A percentile compares a stretch with the other conserved stretches of the same genome.
Conservation (phyloP, 2,329 filamentous ascomycete species). For the Emericellopsis cladophorae region DNA sequence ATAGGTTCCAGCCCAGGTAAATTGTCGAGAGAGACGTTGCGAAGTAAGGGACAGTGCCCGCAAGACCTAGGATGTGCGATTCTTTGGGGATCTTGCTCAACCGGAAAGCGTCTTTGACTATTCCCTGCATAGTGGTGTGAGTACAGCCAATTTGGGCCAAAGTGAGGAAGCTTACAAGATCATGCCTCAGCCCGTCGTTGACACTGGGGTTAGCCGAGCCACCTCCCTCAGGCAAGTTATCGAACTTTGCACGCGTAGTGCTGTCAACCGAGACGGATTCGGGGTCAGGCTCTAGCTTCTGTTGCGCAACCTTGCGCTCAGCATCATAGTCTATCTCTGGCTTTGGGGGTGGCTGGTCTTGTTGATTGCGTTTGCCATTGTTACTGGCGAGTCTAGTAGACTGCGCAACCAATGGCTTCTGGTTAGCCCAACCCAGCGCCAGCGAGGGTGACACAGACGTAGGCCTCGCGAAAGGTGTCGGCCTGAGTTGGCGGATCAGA, state of each 20-base stretch:
- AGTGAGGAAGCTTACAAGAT: slow-evolving; percentile 39
- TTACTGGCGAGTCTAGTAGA: slow-evolving; percentile 6
- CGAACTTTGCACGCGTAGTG: slow-evolving; percentile 34
- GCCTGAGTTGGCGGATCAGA: slow-evolving; percentile 1
- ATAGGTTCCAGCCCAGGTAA: slow-evolving; percentile 73
- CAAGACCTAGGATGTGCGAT: slow-evolving; percentile 55
- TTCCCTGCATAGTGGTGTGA: slow-evolving; percentile 28
- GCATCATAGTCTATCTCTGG: slow-evolving; percentile 35
- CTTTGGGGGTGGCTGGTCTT: slow-evolving; percentile 10
- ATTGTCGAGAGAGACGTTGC: slow-evolving; percentile 74
- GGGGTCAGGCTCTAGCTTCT: slow-evolving; percentile 47
- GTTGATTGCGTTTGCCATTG: slow-evolving; percentile 11
- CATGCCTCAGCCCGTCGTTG: slow-evolving; percentile 24
- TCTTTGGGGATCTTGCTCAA: slow-evolving; percentile 53
- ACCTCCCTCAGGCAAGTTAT: slow-evolving; percentile 8
- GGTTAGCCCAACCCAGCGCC: neutral
- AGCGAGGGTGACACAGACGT: neutral
- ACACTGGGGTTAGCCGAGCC: neutral
- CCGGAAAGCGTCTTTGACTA: slow-evolving; percentile 57
- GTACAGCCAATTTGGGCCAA: neutral
- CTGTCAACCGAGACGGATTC: slow-evolving; percentile 49
- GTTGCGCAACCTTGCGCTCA: slow-evolving; percentile 39
- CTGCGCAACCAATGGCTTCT: neutral
- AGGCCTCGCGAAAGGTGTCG: neutral
- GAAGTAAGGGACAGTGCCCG: slow-evolving; percentile 75